Evolutionary conservation across 2,329 filamentous ascomycete genomes (phyloP), one percentile per base, ranked within the genome.

Genomic region (Pseudogymnoascus sp.): DNA sequence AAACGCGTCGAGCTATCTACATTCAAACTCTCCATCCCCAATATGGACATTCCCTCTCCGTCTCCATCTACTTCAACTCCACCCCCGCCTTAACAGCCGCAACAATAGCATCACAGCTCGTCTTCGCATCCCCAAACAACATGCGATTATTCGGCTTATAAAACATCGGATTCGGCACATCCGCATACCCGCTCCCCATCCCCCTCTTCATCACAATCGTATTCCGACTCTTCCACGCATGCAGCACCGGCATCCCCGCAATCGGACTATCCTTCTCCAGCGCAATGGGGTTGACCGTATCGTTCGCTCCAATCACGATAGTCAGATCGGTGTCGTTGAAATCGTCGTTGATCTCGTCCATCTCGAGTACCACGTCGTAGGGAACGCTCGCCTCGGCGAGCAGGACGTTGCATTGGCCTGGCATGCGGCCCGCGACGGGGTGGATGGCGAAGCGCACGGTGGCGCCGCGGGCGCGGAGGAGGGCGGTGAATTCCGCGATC

Each of bases 341-440:
- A 71, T 96, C 92, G 67, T 96, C 92, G 75, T 96, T 96, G 78
- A 96, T 96, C 79, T 96, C 92, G 70, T 96, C 92, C 92, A 96
- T 96, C 77, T 96, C 92, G 54, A 96, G 82, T 28, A 96, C 92
- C 64, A 96, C 78, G 70, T 96, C 92, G 71, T 96, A 96, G 2
- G 91, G 91, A 31, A 96, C 92, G 36, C 84, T 88, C 0, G 92
- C 92, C 75, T 96, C 92, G 0, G 92, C 92, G 13, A 96, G 85
- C 2, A 96, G 80, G 3, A 96, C 92, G 72, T 96, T 96, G 78
- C 92, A 96, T 77, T 96, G 92, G 0, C 92, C 92, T 0, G 92
- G 92, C 92, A 96, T 96, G 34, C 92, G 85, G 10, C 92, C 92
- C 0, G 92, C 92, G 28, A 96, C 92, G 0, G 92, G 92, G 73